Percentiles rank a stretch among this genome's conserved stretches.
Evolutionary conservation across 2,329 filamentous ascomycete genomes (phyloP).

Genomic region (Sarocladiaceae sp.): DNA sequence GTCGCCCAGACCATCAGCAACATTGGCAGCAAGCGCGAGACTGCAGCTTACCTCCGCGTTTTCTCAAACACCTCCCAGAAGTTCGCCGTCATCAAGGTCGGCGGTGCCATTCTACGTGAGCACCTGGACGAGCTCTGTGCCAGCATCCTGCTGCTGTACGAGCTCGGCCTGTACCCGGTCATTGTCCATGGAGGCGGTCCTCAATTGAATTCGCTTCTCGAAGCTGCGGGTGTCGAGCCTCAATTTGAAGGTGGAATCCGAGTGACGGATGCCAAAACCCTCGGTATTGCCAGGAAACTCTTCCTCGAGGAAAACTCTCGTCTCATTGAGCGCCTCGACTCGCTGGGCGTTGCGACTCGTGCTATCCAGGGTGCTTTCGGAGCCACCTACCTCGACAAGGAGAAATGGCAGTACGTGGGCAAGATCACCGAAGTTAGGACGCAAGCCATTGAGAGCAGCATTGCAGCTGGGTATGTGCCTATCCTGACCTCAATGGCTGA

Average conservation of each 20-base stretch:
- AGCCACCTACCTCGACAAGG: constrained; percentile 92
- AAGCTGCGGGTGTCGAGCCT: constrained; percentile 81
- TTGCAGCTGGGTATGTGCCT: constrained; percentile 84
- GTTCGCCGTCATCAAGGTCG: constrained; percentile 97
- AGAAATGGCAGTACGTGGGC: constrained; percentile 92
- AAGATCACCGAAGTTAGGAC: constrained; percentile 93
- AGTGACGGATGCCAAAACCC: constrained; percentile 90
- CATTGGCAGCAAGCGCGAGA: constrained; percentile 92
- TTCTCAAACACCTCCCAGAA: constrained; percentile 97
- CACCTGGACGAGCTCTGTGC: constrained; percentile 87
- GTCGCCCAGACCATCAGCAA: constrained; percentile 67
- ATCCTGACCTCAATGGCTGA: constrained; percentile 96
- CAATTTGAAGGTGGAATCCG: constrained; percentile 95
- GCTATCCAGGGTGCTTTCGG: constrained; percentile 89
- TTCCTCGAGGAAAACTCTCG: constrained; percentile 96
- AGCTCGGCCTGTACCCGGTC: constrained; percentile 90
- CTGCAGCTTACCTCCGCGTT: constrained; percentile 95
- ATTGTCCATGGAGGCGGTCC: constrained; percentile 94
- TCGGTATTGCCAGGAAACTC: constrained; percentile 82
- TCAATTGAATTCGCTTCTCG: constrained; percentile 85
- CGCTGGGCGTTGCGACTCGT: constrained; percentile 80
- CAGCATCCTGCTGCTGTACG: constrained; percentile 84
- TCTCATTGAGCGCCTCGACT: constrained; percentile 82
- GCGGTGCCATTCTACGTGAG: constrained; percentile 93
- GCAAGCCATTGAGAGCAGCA: constrained; percentile 81